phyloP scores from a whole-genome alignment of 768 basidiomycete species.

The Tricholoma saponaceum region DNA sequence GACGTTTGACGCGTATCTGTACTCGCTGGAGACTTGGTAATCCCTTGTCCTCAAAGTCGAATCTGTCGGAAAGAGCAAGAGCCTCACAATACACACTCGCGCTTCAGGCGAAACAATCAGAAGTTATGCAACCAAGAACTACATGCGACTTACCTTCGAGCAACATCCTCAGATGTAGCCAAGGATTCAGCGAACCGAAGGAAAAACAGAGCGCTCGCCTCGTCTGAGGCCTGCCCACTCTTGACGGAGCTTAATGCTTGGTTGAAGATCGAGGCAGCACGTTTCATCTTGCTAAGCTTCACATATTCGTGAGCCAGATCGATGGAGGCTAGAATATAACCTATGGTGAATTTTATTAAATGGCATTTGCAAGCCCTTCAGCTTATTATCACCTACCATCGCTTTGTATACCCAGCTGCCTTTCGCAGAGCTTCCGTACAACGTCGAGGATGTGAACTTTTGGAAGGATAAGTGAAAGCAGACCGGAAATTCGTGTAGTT shows the following conservation, averaged over 20 bases:
- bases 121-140: background rate
- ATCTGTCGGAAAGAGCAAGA: conserved; percentile 35
- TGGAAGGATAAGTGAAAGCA: conserved; percentile 61
- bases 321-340: conserved; percentile 58
- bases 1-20: conserved; percentile 46
- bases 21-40: conserved; percentile 55
- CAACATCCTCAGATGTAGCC: conserved; percentile 53
- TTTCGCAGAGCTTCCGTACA: conserved; percentile 56
- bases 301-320: conserved; percentile 79
- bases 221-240: conserved; percentile 42
- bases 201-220: conserved; percentile 49
- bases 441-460: conserved; percentile 67
- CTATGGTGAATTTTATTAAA: conserved; percentile 27
- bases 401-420: conserved; percentile 32
- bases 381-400: conserved; percentile 38
- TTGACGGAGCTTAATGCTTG: conserved; percentile 46
- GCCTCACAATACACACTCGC: conserved; percentile 61
- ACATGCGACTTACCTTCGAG: conserved; percentile 44
- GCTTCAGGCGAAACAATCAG: conserved; percentile 23
- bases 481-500: conserved; percentile 56
- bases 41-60: conserved; percentile 42
- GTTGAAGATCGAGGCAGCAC: conserved; percentile 64
- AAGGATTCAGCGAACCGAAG: conserved; percentile 66
- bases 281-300: conserved; percentile 67
- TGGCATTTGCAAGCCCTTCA: background rate